Evolutionary conservation across 2,329 filamentous ascomycete species (phyloP).

Genomic region (Cladobotryum mycophilum): DNA sequence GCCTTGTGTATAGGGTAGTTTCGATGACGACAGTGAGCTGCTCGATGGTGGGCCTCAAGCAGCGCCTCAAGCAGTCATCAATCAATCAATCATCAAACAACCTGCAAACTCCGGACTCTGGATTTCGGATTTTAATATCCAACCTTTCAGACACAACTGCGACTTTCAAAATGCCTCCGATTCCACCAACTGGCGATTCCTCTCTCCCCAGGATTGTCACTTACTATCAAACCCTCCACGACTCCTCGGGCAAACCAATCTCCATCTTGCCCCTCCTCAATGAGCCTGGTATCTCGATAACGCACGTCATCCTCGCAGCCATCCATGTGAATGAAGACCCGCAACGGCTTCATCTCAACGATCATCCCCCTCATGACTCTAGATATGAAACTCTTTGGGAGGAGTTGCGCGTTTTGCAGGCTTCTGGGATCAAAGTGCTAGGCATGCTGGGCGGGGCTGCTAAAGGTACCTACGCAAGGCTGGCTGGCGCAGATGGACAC

Average conservation of each 20-base stretch:
- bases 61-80: no score
- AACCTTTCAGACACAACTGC: no score
- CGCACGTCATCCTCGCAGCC: slow-evolving; percentile 81
- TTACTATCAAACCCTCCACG: slow-evolving; percentile 52
- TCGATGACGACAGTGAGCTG: no score
- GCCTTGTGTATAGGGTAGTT: no score
- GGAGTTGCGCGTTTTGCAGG: slow-evolving; percentile 67
- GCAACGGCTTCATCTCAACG: slow-evolving; percentile 68
- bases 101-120: no score
- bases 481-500: slow-evolving; percentile 48
- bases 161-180: no score
- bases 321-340: slow-evolving; percentile 72
- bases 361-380: slow-evolving; percentile 62
- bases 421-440: slow-evolving; percentile 69
- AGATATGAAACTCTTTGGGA: slow-evolving; percentile 70
- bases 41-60: no score
- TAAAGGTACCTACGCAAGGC: slow-evolving; percentile 58
- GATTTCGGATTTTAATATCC: no score
- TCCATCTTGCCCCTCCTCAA: slow-evolving; percentile 48
- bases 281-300: slow-evolving; percentile 45
- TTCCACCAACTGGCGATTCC: not conserved
- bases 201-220: slow-evolving; percentile 43
- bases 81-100: no score
- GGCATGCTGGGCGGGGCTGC: slow-evolving; percentile 86
- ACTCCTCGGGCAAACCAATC: slow-evolving; percentile 37